These are phyloP conservation scores for Flammula alnicola DNA, from an alignment of 1,284 basidiomycete species.

Conservation along the genomic window DNA sequence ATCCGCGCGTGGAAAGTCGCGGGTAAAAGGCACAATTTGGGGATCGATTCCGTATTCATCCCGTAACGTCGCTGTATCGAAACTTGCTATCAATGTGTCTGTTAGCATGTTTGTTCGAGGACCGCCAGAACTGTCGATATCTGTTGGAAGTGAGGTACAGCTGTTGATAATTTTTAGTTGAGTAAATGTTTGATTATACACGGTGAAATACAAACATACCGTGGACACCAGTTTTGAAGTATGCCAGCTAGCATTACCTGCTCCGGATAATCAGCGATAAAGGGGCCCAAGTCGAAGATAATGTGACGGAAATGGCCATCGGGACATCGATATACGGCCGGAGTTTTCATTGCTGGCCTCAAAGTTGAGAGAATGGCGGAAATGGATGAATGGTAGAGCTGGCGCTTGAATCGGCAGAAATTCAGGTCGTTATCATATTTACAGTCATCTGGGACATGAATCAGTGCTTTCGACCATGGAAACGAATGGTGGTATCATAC, in stretches of 20 bases:
- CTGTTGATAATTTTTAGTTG: too few relatives aligned
- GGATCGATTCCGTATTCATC: conserved; percentile 13
- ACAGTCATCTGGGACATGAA: conserved; percentile 19
- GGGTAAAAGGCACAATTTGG: conserved; percentile 38
- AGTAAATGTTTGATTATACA: too few relatives aligned
- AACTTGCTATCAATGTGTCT: conserved; percentile 11
- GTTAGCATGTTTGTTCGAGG: conserved; percentile 13
- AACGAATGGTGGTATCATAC: conserved; percentile 21
- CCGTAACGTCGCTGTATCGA: conserved; percentile 13
- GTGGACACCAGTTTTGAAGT: conserved; percentile 36
- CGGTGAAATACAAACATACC: conserved; percentile 20
- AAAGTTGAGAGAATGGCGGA: conserved; percentile 27
- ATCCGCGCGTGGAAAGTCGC: conserved; percentile 35
- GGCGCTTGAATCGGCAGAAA: conserved; percentile 30
- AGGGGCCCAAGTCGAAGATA: conserved; percentile 35
- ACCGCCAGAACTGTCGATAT: too few relatives aligned
- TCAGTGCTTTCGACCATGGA: neutral
- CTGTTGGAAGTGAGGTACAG: too few relatives aligned
- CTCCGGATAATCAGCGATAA: conserved; percentile 40
- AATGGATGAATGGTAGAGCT: conserved; percentile 34
- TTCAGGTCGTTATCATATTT: conserved; percentile 20
- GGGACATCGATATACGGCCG: conserved; percentile 27
- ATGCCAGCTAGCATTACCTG: conserved; percentile 30
- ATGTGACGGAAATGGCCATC: conserved; percentile 31
- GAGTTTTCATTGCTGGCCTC: conserved; percentile 31